Evolutionary conservation across 805 yeast genomes (phyloP).

Genomic region (Candida easanensis): DNA sequence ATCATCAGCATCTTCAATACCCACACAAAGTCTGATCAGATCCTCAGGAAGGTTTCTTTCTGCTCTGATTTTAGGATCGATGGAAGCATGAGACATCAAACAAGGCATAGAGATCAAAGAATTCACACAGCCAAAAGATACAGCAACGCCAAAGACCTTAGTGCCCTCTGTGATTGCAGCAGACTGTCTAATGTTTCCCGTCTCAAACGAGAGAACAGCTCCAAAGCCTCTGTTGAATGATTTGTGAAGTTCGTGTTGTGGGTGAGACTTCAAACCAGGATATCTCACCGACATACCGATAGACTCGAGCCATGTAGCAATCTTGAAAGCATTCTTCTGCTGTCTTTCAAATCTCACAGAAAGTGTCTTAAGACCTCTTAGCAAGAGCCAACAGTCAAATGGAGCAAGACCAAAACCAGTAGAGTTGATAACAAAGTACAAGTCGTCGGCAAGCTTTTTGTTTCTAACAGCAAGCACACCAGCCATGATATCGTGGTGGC

Average conservation of each 20-base stretch:
- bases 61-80: conserved; percentile 80
- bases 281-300: conserved; percentile 70
- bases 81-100: conserved; percentile 95
- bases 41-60: conserved; percentile 94
- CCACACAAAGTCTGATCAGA: conserved; percentile 83
- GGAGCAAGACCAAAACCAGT: conserved; percentile 92
- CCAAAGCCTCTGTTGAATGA: conserved; percentile 83
- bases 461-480: conserved; percentile 78
- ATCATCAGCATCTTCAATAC: conserved; percentile 82
- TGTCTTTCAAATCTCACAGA: conserved; percentile 85
- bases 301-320: conserved; percentile 70
- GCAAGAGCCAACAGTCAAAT: conserved; percentile 85
- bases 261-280: conserved; percentile 81
- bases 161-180: conserved; percentile 75
- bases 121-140: conserved; percentile 92
- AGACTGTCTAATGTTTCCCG: conserved; percentile 65
- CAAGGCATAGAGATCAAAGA: conserved; percentile 93
- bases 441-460: conserved; percentile 58
- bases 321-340: conserved; percentile 71
- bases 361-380: conserved; percentile 86
- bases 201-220: conserved; percentile 85
- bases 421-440: conserved; percentile 80
- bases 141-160: conserved; percentile 82
- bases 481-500: conserved; percentile 97
- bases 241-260: conserved; percentile 76